Evolutionary conservation across 257 asterid genomes (phyloP), one percentile per base, ranked within the genome.

Genomic region (Przewalskia tangutica): DNA sequence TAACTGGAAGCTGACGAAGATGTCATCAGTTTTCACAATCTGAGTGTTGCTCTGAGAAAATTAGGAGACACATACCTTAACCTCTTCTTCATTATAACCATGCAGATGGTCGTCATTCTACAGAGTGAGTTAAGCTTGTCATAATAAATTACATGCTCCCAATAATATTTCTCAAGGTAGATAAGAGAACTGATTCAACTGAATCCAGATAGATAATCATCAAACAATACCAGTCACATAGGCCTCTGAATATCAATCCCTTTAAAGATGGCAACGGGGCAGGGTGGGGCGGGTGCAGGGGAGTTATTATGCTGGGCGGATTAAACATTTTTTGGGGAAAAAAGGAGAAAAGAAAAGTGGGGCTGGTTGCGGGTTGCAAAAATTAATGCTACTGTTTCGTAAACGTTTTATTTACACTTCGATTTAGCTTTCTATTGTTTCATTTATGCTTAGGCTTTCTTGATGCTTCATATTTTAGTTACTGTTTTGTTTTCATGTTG

Each of bases 41-140:
- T 55, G 60, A 48, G 70, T 56, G 46, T 16, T 55, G 38, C 54
- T 75, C 40, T 18, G 60, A 46, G 38, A 76, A 18, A 83, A 82
- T 58, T 79, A 27, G 75, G 80, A 56, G 80, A 79, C 27, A 81
- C 36, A 46, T 80, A 93, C 97, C 93, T 88, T 87, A 85, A 89
- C 88, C 90, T 92, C 98, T 85, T 90, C 87, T 76, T 81, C 75
- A 4, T 66, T 73, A 79, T 90, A 92, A 80, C 95, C 97, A 81
- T 83, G 92, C 78, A 92, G 95, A 85, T 92, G 90, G 85, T 88
- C 87, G 70, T 93, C 94, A 81, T 91, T 84, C 97, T 93, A 91
- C 76, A 80, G 42, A 86, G 20, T n/a, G n/a, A 84, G 55, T 78
- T 78, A 85, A 80, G 83, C 50, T 60, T 58, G 76, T 68, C 83